These are phyloP conservation scores for Aspergillus biplanus DNA, from an alignment of 495 filamentous ascomycete species.

Conservation along the genomic window DNA sequence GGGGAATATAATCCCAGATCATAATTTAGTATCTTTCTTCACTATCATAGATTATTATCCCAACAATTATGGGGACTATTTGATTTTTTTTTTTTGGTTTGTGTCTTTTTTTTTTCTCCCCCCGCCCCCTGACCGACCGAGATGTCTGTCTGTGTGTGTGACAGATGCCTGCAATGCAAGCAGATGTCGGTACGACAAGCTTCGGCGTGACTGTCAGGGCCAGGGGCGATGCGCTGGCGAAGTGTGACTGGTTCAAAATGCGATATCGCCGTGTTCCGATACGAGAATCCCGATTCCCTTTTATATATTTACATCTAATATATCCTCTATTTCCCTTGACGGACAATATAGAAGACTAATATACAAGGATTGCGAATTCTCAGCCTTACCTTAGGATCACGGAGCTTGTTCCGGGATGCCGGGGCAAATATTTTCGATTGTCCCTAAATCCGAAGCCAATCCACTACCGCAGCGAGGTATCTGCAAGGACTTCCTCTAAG, in stretches of 20 bases:
- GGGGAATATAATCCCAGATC: too few relatives aligned
- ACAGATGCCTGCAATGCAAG: neutral
- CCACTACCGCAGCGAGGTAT: too few relatives aligned
- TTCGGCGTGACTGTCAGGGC: conserved; percentile 16
- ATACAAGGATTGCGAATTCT: too few relatives aligned
- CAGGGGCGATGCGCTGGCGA: conserved; percentile 14
- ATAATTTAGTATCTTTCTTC: too few relatives aligned
- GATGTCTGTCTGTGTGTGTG: neutral
- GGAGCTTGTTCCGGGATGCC: neutral
- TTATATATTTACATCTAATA: neutral
- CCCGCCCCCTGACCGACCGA: neutral
- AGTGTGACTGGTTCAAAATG: conserved; percentile 9
- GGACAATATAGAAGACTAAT: neutral
- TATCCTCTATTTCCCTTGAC: neutral
- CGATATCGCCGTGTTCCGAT: neutral
- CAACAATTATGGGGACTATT: too few relatives aligned
- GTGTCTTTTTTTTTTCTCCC: neutral
- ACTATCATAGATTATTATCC: too few relatives aligned
- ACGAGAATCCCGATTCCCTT: neutral
- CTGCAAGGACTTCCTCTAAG: neutral
- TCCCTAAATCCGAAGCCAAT: too few relatives aligned
- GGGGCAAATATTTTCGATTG: neutral
- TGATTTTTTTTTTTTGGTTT: too few relatives aligned
- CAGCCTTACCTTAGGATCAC: neutral
- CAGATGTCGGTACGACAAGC: conserved; percentile 13